Conservation (phyloP, 108 stramenopile species). For the Epithemia pelagica region DNA sequence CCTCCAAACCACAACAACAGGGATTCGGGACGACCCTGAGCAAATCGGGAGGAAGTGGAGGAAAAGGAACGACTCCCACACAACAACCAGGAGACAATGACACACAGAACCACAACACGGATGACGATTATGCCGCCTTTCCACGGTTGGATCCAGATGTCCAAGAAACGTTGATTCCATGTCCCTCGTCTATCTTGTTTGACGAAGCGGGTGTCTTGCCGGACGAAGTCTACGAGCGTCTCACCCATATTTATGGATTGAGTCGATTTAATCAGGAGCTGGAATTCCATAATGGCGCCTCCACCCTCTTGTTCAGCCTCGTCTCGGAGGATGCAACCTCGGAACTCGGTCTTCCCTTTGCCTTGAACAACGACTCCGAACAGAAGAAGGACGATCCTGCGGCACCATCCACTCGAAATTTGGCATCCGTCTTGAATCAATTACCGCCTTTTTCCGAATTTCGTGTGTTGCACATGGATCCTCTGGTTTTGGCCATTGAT, state of each 20-base stretch:
- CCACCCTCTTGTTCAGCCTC: slow-evolving; percentile 35
- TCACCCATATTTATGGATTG: slow-evolving; percentile 81
- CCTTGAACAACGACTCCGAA: background rate
- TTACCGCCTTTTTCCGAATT: slow-evolving; percentile 62
- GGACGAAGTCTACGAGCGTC: slow-evolving; percentile 69
- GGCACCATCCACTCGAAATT: background rate
- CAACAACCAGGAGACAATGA: no score
- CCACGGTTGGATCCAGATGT: slow-evolving; percentile 58
- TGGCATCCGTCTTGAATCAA: slow-evolving; percentile 7
- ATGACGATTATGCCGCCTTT: slow-evolving; percentile 44
- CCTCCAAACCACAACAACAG: no score
- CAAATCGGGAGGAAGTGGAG: no score
- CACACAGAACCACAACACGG: no score
- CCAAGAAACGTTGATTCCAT: slow-evolving; percentile 43
- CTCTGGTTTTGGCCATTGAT: slow-evolving; percentile 63
- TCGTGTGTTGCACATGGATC: slow-evolving; percentile 66
- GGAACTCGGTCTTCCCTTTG: background rate
- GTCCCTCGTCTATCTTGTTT: slow-evolving; percentile 16
- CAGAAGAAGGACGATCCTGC: background rate
- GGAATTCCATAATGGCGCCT: slow-evolving; percentile 7
- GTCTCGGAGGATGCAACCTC: slow-evolving; percentile 15
- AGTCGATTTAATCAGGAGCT: slow-evolving; percentile 58
- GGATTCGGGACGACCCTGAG: no score
- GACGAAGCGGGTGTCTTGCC: slow-evolving; percentile 27
- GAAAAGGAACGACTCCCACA: no score